phyloP scores from a whole-genome alignment of 441 rosid species.

The Populus hybrid region DNA sequence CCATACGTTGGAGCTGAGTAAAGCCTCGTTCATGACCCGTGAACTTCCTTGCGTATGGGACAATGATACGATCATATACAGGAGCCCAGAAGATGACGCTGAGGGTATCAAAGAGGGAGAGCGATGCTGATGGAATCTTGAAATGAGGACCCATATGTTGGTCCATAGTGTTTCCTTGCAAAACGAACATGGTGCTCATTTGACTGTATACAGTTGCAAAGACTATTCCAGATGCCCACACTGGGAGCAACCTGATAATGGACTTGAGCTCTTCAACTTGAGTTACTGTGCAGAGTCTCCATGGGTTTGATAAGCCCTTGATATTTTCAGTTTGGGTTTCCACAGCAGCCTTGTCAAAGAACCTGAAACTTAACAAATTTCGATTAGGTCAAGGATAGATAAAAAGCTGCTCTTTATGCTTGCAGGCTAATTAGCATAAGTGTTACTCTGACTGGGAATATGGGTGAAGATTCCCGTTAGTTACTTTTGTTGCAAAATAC shows the following conservation, averaged over 20 bases:
- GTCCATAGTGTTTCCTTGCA: conserved; percentile 90
- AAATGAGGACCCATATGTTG: conserved; percentile 72
- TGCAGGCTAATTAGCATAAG: too few relatives aligned
- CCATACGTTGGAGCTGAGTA: conserved; percentile 91
- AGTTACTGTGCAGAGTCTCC: conserved; percentile 88
- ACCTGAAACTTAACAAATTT: conserved; percentile 38
- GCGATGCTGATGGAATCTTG: conserved; percentile 85
- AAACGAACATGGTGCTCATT: conserved; percentile 81
- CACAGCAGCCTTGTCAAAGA: conserved; percentile 94
- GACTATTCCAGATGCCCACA: conserved; percentile 88
- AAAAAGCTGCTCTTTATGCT: too few relatives aligned
- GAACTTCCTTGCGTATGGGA: conserved; percentile 62
- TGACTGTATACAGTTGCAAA: conserved; percentile 79
- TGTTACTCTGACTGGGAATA: too few relatives aligned
- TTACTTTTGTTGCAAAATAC: too few relatives aligned
- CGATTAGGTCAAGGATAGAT: neutral
- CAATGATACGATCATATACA: conserved; percentile 63
- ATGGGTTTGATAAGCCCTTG: conserved; percentile 49
- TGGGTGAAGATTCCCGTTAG: too few relatives aligned
- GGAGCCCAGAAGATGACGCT: conserved; percentile 96
- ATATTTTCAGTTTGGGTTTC: conserved; percentile 39
- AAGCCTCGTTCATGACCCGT: conserved; percentile 82
- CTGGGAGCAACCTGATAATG: conserved; percentile 65
- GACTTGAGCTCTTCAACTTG: conserved; percentile 93
- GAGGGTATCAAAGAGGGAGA: conserved; percentile 78